A percentile compares a stretch with the other conserved stretches of the same genome.
These are phyloP conservation scores for Pythium oligandrum DNA, from an alignment of 352 stramenopile genomes.

Conservation along the genomic window DNA sequence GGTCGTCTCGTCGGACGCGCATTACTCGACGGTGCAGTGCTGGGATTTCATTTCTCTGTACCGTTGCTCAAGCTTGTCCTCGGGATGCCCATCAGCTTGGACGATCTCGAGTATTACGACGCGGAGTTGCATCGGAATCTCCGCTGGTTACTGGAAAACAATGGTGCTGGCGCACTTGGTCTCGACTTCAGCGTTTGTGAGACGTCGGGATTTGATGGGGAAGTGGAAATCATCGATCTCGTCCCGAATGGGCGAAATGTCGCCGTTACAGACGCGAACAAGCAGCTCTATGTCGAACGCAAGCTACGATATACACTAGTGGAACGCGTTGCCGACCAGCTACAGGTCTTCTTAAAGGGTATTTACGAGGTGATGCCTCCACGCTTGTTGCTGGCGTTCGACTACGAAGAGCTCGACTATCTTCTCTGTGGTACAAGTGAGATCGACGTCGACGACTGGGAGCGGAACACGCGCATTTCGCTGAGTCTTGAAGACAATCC, in stretches of 20 bases:
- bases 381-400: slow-evolving; percentile 92
- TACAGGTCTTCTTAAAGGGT: slow-evolving; percentile 78
- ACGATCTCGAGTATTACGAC: slow-evolving; percentile 65
- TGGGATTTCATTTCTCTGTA: slow-evolving; percentile 79
- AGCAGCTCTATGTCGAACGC: slow-evolving; percentile 90
- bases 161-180: slow-evolving; percentile 7
- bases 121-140: slow-evolving; percentile 10
- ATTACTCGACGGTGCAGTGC: slow-evolving; percentile 70
- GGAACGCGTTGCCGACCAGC: slow-evolving; percentile 49
- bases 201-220: slow-evolving; percentile 8
- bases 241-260: slow-evolving; percentile 29
- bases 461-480: slow-evolving; percentile 68
- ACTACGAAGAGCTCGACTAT: slow-evolving; percentile 97
- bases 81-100: slow-evolving; percentile 82
- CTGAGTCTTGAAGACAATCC: slow-evolving; percentile 32
- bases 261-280: slow-evolving; percentile 92
- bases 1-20: slow-evolving; percentile 12
- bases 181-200: slow-evolving; percentile 11
- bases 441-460: slow-evolving; percentile 96
- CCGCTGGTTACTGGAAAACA: slow-evolving; percentile 7
- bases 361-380: slow-evolving; percentile 97
- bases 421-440: slow-evolving; percentile 93
- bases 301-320: slow-evolving; percentile 57
- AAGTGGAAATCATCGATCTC: slow-evolving; percentile 10
- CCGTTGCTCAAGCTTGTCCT: slow-evolving; percentile 91